Base-by-base conservation (phyloP, 225 moss, liverwort and hornwort species). In the Anthoceros angustus region DNA sequence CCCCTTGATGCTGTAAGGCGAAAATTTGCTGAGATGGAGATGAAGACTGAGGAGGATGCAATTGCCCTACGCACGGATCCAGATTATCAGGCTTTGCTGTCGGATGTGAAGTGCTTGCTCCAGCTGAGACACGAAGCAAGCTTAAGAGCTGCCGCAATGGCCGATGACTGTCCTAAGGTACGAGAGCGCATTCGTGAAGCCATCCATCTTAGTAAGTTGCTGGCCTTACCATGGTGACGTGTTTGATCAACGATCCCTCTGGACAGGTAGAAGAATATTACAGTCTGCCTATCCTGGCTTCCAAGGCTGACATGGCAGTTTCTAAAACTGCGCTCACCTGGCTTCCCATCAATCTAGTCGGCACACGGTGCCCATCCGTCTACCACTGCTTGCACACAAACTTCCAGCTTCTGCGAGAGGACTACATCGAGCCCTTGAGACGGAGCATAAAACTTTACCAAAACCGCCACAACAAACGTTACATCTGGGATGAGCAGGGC, bases 331-430 rank as follows among this genome's bases (percentile, higher is more conserved):
- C 11, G 15, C 14, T 20, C 7, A 50, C 16, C 16, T 20, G 8
- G 10, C 69, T 71, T 26, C 71, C 71, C 9, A 21, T 65, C 42
- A 71, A 71, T 64, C 71, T 32, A 32, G 71, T 71, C 32, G 65
- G 65, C 16, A 39, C 26, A 18, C 68, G 39, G 61, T 82, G 70
- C 38, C 14, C 70, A 6, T 20, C 62, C 3, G 24, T 75, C 2
- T 10, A 18, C 18, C 68, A 69, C 6, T 78, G 78, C 39, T 25
- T 82, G 21, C 75, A 73, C 38, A 82, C 78, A 5, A 78, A 82
- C 26, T 79, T 83, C 15, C 69, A 46, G 64, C 79, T 83, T 14
- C 72, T 83, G 0, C 42, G 82, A 10, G 82, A 76, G 48, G 75
- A 81, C 45, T 78, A 69, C 21, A 73, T 78, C 12, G 73, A 81